Conservation (phyloP, 2,329 filamentous ascomycete genomes). For the Elsinoe arachidis region DNA sequence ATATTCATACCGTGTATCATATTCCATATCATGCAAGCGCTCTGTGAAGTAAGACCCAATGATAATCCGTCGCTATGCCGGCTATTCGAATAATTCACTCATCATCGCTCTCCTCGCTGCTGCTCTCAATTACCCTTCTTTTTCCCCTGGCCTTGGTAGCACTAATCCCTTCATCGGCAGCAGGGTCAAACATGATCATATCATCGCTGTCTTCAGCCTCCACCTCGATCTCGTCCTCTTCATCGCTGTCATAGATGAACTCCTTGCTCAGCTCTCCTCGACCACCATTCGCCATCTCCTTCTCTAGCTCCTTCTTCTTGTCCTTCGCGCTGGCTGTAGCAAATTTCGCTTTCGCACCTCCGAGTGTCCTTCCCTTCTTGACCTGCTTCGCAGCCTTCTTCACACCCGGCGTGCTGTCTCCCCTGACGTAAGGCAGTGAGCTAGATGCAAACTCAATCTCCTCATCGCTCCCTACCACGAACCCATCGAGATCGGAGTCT, state of each 20-base stretch:
- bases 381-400: slow-evolving; percentile 2
- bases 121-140: slow-evolving; percentile 15
- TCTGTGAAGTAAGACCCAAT: no score
- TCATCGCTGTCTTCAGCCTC: background rate
- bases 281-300: slow-evolving; percentile 7
- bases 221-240: slow-evolving; percentile 10
- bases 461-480: slow-evolving; percentile 38
- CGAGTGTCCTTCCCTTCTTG: background rate
- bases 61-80: no score
- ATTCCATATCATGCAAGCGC: no score
- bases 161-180: background rate
- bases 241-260: slow-evolving; percentile 14
- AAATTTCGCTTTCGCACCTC: background rate
- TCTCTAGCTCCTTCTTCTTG: background rate
- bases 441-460: slow-evolving; percentile 26
- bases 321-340: background rate
- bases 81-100: background rate
- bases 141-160: slow-evolving; percentile 7
- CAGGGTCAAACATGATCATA: background rate
- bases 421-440: slow-evolving; percentile 18
- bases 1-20: no score
- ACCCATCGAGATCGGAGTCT: slow-evolving; percentile 39
- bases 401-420: background rate
- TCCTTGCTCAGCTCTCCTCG: slow-evolving; percentile 14
- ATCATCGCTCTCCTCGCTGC: slow-evolving; percentile 17